A percentile compares a stretch with the other conserved stretches of the same genome.
These are phyloP conservation scores for Cladosporium sp. DNA, from an alignment of 2,329 filamentous ascomycete species.

Conservation along the genomic window DNA sequence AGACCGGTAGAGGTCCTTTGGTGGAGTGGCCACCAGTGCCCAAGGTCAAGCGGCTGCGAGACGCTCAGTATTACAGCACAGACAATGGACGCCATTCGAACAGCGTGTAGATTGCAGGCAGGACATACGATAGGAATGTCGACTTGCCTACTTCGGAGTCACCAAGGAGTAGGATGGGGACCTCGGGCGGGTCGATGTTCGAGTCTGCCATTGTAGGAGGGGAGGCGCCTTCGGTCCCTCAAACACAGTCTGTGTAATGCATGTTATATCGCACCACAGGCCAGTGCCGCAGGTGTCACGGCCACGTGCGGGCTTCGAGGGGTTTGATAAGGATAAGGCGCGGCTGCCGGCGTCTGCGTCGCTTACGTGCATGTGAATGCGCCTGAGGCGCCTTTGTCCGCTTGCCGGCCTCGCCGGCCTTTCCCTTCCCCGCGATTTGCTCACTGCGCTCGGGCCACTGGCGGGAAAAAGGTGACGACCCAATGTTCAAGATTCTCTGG, in stretches of 20 bases:
- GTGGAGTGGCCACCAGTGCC: constrained; percentile 25
- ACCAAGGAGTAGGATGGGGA: constrained; percentile 52
- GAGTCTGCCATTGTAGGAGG: too few relatives aligned
- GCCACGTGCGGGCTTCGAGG: too few relatives aligned
- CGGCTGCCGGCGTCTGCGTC: background rate
- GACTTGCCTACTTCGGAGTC: constrained; percentile 57
- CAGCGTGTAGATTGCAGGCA: constrained; percentile 6
- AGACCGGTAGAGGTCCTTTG: constrained; percentile 32
- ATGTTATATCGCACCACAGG: too few relatives aligned
- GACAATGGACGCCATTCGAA: background rate
- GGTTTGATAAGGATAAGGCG: constrained; percentile 1
- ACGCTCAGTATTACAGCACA: constrained; percentile 12
- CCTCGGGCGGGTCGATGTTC: constrained; percentile 26
- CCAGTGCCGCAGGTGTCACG: too few relatives aligned
- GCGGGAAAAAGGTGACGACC: background rate
- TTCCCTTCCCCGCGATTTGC: background rate
- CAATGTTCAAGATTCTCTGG: background rate
- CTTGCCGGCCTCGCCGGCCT: too few relatives aligned
- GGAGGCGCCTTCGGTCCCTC: too few relatives aligned
- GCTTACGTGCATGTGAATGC: background rate
- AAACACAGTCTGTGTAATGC: too few relatives aligned
- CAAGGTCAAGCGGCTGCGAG: constrained; percentile 23
- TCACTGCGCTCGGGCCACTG: background rate
- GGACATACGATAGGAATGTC: constrained; percentile 55
- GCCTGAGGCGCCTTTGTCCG: background rate